Evolutionary conservation across 495 filamentous ascomycete genomes (phyloP), one percentile per base, ranked within the genome.

Genomic region (Aspergillus heteromorphus): DNA sequence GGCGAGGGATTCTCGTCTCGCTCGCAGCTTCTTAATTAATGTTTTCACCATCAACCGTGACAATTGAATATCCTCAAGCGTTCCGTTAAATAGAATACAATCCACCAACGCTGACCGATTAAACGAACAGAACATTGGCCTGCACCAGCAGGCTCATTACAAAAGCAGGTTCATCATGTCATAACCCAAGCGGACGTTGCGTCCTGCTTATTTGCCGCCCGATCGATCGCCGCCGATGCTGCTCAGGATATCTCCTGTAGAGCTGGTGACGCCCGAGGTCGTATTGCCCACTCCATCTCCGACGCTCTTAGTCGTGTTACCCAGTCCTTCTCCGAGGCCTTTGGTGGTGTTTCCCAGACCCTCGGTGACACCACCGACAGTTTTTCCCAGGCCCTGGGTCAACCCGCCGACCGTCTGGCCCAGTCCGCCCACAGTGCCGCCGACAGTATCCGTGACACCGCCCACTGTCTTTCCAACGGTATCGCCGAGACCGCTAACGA

Each of bases 281-380:
- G 69, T 65, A 36, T 71, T 70, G 0, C 68, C 71, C 16, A 73
- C 21, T 6, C 71, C 69, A 45, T 72, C 58, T 0, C 64, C 65
- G 3, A 65, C 59, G 6, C 61, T 63, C 0, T 64, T 68, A 6
- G 72, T 68, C 1, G 71, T 72, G 18, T 68, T 48, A 6, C 71
- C 71, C 6, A 72, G 45, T 1, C 69, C 69, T 7, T 64, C 53
- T 0, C 64, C 65, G 3, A 65, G 58, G 6, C 61, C 65, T 1
- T 64, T 68, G 8, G 72, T 68, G 0, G 71, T 72, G 18, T 68
- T 48, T 8, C 71, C 71, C 6, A 72, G 45, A 1, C 69, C 69
- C 8, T 64, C 53, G 27, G 68, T 67, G 29, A 48, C 64, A 36
- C 65, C 62, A 38, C 70, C 68, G 30, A 72, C 66, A 6, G 70